These are phyloP conservation scores for Cryptosporidium sp. DNA, from an alignment of 169 alveolate species.

Conservation along the genomic window DNA sequence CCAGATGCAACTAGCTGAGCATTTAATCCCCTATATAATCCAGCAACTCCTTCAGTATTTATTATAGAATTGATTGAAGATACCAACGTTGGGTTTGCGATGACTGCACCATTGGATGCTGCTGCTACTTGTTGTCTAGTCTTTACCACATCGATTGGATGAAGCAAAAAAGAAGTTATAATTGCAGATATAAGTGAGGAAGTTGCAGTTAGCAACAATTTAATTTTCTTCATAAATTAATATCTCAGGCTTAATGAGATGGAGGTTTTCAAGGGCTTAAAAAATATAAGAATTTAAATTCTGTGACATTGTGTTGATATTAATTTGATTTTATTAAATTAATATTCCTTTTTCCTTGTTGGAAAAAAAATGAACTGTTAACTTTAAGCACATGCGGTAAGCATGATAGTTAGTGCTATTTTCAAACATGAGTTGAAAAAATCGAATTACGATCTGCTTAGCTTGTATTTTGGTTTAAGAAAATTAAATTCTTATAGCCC, in stretches of 20 bases:
- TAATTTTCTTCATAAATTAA: background rate
- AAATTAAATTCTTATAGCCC: no score
- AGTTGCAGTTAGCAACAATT: conserved; percentile 26
- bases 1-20: conserved; percentile 69
- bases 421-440: background rate
- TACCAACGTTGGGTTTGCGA: conserved; percentile 32
- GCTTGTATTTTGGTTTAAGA: no score
- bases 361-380: background rate
- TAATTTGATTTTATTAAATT: background rate
- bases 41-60: conserved; percentile 34
- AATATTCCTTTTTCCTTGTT: conserved; percentile 4
- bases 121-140: conserved; percentile 68
- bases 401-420: background rate
- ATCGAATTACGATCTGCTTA: background rate
- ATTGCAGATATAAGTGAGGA: conserved; percentile 48
- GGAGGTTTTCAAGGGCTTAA: background rate
- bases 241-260: background rate
- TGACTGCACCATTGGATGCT: conserved; percentile 58
- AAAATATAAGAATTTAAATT: background rate
- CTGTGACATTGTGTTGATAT: background rate
- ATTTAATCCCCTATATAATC: conserved; percentile 31
- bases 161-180: conserved; percentile 39
- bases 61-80: conserved; percentile 14
- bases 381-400: background rate
- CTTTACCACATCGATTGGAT: conserved; percentile 65